Base-by-base conservation (phyloP, 441 rosid species). In the Codiaeum variegatum region DNA sequence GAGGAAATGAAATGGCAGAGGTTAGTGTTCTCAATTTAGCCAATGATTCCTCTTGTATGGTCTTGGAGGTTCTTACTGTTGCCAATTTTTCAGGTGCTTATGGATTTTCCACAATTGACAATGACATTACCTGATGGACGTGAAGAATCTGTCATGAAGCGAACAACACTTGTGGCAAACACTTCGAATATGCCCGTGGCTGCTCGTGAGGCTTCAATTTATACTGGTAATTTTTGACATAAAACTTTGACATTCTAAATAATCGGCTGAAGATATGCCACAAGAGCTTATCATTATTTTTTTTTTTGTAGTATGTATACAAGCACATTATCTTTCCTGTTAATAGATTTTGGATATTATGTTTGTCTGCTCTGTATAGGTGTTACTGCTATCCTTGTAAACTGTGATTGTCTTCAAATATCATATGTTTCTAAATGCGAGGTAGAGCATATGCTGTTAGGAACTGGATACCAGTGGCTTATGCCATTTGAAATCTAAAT, bases 1-100 rank as follows among this genome's bases (percentile, higher is more conserved):
- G 97, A 78, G 99, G 99, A 86, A 96, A 96, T 82, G 99, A 96
- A 86, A 96, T 96, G 99, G 99, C 98, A 28, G 99, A 96, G 96
- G 99, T 93, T 80, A 59, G 60, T n/a, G n/a, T 62, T 21, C 68
- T 76, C 38, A 34, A 44, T 82, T 72, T 80, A 60, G 51, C 42
- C 65, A 42, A 52, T 56, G 42, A 19, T 47, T 21, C 8, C 36
- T 32, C 18, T 47, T 70, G 26, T 67, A n/a, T 6, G 60, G 28
- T 21, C 24, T 65, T 42, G 31, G 28, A 61, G 67, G 23, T 58
- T 70, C 72, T 70, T 55, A 32, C 24, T 62, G 2, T 49, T 3
- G n/a, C 51, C 29, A 55, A 34, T 54, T 59, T 42, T 75, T 75
- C 77, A 91, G 99, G 99, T 96, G 78, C 98, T 96, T 78, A 96